Base-by-base conservation (phyloP, 352 stramenopile species). In the Hyaloperonospora brassicae region DNA sequence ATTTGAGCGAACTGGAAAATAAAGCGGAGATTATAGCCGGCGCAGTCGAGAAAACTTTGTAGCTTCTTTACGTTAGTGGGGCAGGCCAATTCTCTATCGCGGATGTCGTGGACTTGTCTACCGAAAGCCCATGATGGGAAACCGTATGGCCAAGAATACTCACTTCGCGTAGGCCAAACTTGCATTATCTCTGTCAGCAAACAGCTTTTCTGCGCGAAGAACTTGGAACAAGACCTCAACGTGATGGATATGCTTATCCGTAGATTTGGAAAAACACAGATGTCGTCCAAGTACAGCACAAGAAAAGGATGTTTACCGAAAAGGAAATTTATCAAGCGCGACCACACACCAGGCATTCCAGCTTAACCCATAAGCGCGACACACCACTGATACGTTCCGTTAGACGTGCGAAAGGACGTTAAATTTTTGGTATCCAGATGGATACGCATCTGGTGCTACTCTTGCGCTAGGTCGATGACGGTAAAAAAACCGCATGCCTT, bases 321-420 rank as follows among this genome's bases (percentile, higher is more conserved):
- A 0, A 76, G 41, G 8, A 54, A 2, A 1, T 55, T 57, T 66
- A 74, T 79, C 4, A 57, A 13, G 9, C 40, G 2, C 14, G 41
- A 56, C 38, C 50, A 47, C 0, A 55, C 25, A 17, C 66, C 60
- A n/a, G 66, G 66, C 63, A 76, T 79, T 10, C 66, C 58, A 13
- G 14, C 48, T 5, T 76, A 14, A 11, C 66, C 62, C 59, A 79
- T 79, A 1, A 57, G 66, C 6, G 54, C 63, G 2, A 75, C 60
- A 31, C 55, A 61, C 61, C 62, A 79, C 24, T 79, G 59, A 46
- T 73, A 67, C 9, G 50, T 67, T 34, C 74, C 62, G 1, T 42
- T 52, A 45, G 62, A 14, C 10, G 56, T 46, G 14, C 24, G 6
- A 24, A 55, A 55, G 1, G 38, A 21, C 3, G 22, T 55, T 11